These are phyloP conservation scores for Malassezia sympodialis DNA, from an alignment of 1,284 basidiomycete species.

Conservation along the genomic window DNA sequence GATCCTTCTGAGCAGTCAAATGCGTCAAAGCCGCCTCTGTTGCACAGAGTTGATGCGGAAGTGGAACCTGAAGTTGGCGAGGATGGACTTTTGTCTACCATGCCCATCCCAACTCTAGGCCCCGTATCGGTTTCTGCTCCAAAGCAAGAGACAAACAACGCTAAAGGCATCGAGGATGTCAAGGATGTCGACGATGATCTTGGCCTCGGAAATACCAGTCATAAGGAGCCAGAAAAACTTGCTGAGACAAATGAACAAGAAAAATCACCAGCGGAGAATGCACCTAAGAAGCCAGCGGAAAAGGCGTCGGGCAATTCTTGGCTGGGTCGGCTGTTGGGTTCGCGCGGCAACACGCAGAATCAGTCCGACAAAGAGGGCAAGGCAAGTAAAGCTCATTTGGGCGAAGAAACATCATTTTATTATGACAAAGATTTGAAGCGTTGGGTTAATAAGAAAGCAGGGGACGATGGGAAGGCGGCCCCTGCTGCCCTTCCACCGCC, in stretches of 20 bases:
- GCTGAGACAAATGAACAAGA: slow-evolving; percentile 1
- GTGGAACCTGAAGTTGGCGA: slow-evolving; percentile 1
- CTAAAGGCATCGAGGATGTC: no score
- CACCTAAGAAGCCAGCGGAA: slow-evolving; percentile 19
- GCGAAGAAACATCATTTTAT: slow-evolving; percentile 80
- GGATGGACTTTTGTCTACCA: slow-evolving; percentile 12
- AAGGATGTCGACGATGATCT: slow-evolving; percentile 75
- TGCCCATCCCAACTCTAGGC: neutral
- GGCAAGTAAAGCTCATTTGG: slow-evolving; percentile 63
- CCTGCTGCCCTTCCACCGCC: slow-evolving; percentile 35
- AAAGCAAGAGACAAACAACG: neutral
- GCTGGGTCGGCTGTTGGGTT: slow-evolving; percentile 59
- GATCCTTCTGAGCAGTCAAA: neutral
- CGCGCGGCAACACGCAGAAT: slow-evolving; percentile 48
- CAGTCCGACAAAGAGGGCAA: slow-evolving; percentile 31
- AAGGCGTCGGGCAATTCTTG: slow-evolving; percentile 51
- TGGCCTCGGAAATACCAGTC: slow-evolving; percentile 68
- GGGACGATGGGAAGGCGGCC: slow-evolving; percentile 30
- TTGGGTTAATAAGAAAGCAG: slow-evolving; percentile 81
- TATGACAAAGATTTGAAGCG: slow-evolving; percentile 88
- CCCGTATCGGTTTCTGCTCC: neutral
- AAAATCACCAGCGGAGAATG: slow-evolving; percentile 23
- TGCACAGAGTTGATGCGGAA: slow-evolving; percentile 10
- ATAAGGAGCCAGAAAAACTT: slow-evolving; percentile 47
- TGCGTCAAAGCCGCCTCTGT: slow-evolving; percentile 3